Base-by-base conservation (phyloP, 257 asterid species). In the Pogostemon cablin region DNA sequence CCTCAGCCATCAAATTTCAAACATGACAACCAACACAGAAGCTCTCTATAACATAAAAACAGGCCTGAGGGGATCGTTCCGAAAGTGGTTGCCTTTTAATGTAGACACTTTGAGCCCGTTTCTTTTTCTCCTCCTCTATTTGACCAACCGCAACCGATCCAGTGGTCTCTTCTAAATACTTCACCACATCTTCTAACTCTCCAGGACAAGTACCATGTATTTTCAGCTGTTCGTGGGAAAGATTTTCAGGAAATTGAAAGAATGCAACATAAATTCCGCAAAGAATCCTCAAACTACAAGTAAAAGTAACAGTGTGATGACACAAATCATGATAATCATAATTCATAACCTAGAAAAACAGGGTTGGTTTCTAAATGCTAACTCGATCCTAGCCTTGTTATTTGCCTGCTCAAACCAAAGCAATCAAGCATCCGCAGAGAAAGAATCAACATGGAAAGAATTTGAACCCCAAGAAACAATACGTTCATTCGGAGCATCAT, bases 111-210 rank as follows among this genome's bases (percentile, higher is more conserved):
- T 78, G 87, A 74, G 81, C 80, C 76, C 62, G 80, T 73, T 81
- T 86, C 82, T 75, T 92, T 75, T 89, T 91, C 91, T 89, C 95
- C 78, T 87, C 95, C 10, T 96, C 99, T 54, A 93, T 91, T 79
- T 78, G 87, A 50, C 96, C 80, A 52, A 91, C 91, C 1, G 72
- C 86, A 7, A 85, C 86, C 0, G 98, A 88, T 2, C 98, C 96
- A 9, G 96, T 93, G 47, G 80, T 77, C 67, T 71, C 82, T 82
- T 85, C 96, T 67, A 93, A 61, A n/a, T 84, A 85, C 83, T 81
- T 83, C 81, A 89, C 85, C 49, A 71, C 90, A 69, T 89, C 96
- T 49, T 81, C 96, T 11, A 91, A 73, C 80, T 93, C 96, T 59
- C 84, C 89, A 0, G 98, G 98, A 62, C 99, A 93, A 34, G 74